Percentiles rank a stretch among this genome's conserved stretches.
Conservation (phyloP, 345 rosid species). For the Combretum micranthum region DNA sequence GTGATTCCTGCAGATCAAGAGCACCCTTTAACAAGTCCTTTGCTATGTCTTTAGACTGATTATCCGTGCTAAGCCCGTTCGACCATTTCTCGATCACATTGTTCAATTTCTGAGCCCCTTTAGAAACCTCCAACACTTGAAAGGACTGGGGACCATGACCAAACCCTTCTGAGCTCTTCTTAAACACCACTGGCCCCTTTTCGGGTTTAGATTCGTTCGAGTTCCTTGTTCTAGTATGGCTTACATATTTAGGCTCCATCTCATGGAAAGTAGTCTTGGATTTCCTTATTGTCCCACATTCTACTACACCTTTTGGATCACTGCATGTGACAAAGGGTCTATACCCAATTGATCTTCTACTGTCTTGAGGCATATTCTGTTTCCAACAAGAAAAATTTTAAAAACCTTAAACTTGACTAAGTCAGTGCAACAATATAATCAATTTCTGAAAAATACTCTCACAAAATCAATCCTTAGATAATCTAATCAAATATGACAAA, state of each 20-base stretch:
- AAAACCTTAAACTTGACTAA: conserved; percentile 7
- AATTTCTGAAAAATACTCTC: too few species aligned
- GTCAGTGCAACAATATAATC: too few species aligned
- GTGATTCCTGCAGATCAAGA: conserved; percentile 79
- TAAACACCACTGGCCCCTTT: conserved; percentile 25
- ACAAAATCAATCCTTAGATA: too few species aligned
- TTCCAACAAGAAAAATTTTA: conserved; percentile 11
- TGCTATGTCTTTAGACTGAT: conserved; percentile 49
- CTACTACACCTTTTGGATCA: conserved; percentile 84
- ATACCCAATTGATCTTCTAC: conserved; percentile 51
- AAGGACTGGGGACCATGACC: conserved; percentile 33
- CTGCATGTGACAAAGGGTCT: conserved; percentile 81
- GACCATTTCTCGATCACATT: conserved; percentile 60
- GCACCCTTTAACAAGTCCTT: conserved; percentile 76
- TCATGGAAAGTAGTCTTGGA: conserved; percentile 33
- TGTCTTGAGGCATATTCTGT: conserved; percentile 64
- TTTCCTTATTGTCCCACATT: conserved; percentile 65
- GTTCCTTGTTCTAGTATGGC: conserved; percentile 16
- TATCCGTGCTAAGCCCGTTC: conserved; percentile 29
- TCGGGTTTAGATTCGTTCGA: conserved; percentile 13
- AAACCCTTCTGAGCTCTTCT: conserved; percentile 16
- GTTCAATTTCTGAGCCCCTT: conserved; percentile 79
- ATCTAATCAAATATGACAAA: neutral
- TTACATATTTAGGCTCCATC: conserved; percentile 31
- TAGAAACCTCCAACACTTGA: conserved; percentile 71